Conservation (phyloP, 495 filamentous ascomycete species). For the Xylaria telfairii region DNA sequence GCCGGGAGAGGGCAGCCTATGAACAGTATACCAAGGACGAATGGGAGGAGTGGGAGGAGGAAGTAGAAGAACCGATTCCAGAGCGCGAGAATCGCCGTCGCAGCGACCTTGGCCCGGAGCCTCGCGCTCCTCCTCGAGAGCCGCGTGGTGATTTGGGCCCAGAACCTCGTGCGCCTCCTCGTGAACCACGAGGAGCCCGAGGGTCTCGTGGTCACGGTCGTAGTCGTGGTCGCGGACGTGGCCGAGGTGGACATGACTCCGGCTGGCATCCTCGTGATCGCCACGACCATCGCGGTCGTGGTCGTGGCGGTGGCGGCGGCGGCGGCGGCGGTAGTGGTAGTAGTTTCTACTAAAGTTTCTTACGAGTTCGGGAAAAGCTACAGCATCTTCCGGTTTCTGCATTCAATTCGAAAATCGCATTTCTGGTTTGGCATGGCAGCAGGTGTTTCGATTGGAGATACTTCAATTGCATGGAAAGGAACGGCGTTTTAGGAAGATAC, state of each 20-base stretch:
- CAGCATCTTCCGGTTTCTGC: not conserved
- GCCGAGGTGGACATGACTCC: constrained; percentile 25
- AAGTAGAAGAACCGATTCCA: constrained; percentile 61
- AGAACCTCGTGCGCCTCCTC: constrained; percentile 35
- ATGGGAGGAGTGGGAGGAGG: constrained; percentile 77
- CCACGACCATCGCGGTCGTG: constrained; percentile 23
- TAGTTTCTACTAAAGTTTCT: constrained; percentile 13
- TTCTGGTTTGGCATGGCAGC: constrained; percentile 3
- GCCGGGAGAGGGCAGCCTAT: constrained; percentile 70
- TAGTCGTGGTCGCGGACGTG: constrained; percentile 37
- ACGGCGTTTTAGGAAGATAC: constrained; percentile 27
- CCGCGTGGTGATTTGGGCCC: constrained; percentile 36
- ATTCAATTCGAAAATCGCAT: constrained; percentile 9
- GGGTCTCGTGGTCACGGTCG: constrained; percentile 34
- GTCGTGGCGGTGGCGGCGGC: constrained; percentile 5
- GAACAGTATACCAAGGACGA: constrained; percentile 73
- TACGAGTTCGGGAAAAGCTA: not conserved
- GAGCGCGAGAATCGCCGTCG: constrained; percentile 33
- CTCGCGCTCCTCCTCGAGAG: constrained; percentile 39
- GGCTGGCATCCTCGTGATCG: constrained; percentile 25
- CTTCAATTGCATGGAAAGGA: not conserved
- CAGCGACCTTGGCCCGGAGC: constrained; percentile 38
- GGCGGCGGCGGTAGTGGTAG: constrained; percentile 4
- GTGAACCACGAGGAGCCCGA: constrained; percentile 28
- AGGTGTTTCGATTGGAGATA: constrained; percentile 6